Conservation (phyloP, 192 early-diverging fungal species). For the Linnemannia elongata region DNA sequence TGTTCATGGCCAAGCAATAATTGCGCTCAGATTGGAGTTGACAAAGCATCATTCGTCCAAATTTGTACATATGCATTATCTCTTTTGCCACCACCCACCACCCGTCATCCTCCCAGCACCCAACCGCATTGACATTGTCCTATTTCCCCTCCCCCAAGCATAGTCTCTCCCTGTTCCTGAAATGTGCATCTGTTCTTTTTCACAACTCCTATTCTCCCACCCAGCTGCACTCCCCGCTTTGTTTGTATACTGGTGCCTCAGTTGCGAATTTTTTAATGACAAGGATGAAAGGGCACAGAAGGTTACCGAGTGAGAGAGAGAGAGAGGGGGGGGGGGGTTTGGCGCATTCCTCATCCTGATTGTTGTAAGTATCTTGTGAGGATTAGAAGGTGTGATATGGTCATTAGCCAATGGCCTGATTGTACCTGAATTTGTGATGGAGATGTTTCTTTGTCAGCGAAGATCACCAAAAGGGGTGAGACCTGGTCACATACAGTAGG, state of each 20-base stretch:
- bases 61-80: neutral
- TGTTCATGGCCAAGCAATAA: neutral
- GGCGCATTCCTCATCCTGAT: no score
- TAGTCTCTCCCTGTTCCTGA: neutral
- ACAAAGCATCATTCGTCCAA: conserved; percentile 1
- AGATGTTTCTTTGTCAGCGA: conserved; percentile 3
- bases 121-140: neutral
- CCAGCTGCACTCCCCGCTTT: neutral
- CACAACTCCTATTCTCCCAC: neutral
- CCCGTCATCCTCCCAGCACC: neutral
- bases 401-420: neutral
- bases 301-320: neutral
- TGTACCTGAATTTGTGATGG: neutral
- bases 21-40: neutral
- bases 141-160: neutral
- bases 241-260: neutral
- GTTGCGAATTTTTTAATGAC: neutral
- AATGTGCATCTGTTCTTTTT: neutral
- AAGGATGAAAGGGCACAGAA: neutral
- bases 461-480: neutral
- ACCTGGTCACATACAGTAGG: neutral
- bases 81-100: neutral
- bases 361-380: neutral
- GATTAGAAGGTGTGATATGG: neutral
- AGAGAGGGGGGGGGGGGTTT: neutral